Percentiles rank a stretch among this genome's conserved stretches.
Evolutionary conservation across 1,284 basidiomycete species (phyloP).

Genomic region (Kalmanozyma brasiliensis): DNA sequence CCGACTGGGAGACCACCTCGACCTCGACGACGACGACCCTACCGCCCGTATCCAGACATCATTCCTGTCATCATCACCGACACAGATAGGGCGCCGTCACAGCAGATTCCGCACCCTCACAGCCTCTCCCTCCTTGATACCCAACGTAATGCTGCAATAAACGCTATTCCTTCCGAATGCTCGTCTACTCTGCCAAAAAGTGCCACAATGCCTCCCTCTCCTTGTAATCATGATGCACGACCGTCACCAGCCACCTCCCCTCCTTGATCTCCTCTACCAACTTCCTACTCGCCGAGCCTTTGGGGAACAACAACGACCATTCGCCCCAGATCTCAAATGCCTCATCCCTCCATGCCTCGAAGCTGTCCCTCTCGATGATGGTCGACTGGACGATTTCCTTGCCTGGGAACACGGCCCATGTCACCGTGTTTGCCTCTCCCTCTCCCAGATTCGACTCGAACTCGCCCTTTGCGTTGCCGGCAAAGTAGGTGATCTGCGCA

Average conservation of each 20-base stretch:
- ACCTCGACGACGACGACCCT: constrained; percentile 13
- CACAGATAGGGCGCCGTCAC: neutral
- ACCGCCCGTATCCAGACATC: constrained; percentile 6
- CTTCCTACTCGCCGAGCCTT: constrained; percentile 77
- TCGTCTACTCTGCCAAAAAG: constrained; percentile 33
- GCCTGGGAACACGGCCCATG: constrained; percentile 70
- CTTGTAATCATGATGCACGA: constrained; percentile 95
- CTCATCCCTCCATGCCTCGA: constrained; percentile 78
- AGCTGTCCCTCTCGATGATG: constrained; percentile 70
- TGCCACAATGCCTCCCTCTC: constrained; percentile 81
- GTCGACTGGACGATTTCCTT: constrained; percentile 70
- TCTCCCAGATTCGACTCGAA: constrained; percentile 67
- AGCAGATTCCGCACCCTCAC: too few relatives aligned
- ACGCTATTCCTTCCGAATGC: neutral
- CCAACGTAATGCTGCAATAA: neutral
- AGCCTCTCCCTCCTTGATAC: neutral
- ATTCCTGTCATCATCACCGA: constrained; percentile 13
- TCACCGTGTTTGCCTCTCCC: constrained; percentile 70
- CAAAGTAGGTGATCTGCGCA: constrained; percentile 81
- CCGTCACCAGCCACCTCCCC: constrained; percentile 87
- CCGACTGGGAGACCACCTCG: constrained; percentile 25
- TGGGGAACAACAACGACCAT: constrained; percentile 89
- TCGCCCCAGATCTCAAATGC: constrained; percentile 96
- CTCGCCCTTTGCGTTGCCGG: constrained; percentile 74
- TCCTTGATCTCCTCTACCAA: constrained; percentile 79